Evolutionary conservation across 805 yeast species (phyloP), one percentile per base, ranked within the genome.

Genomic region (Komagataella pastoris): DNA sequence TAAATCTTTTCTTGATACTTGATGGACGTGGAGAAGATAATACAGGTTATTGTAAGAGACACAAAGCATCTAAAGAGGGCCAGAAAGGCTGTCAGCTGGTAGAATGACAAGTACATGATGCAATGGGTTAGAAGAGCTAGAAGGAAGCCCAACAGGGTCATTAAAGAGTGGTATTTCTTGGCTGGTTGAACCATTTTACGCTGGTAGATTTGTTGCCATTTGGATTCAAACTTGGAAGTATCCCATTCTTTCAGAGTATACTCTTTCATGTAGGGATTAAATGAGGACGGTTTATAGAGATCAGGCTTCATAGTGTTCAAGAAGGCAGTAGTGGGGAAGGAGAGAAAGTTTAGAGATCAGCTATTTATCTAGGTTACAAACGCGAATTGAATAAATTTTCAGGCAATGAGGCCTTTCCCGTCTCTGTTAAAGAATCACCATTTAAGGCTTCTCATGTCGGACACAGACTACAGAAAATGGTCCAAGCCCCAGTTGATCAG

Each of bases 401-500:
- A n/a, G 24, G 3, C 24, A 19, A 47, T 47, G 30, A 47, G n/a
- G 30, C 40, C 40, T 30, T 18, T 19, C 47, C 23, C 47, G 19
- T 18, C 40, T 30, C 40, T 30, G 14, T 30, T 30, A 30, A 30
- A 30, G 40, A 30, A 30, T 30, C 40, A 30, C 40, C 40, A 30
- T 30, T 30, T 30, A 30, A 30, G 40, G 40, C 40, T 30, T 30
- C 14, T 30, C 14, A 30, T 30, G 43, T 18, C 19, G 44, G 36
- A 6, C 17, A 19, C 4, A 24, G 40, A 30, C 40, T 85, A 85
- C 60, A 64, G 72, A 2, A 65, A 64, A 24, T 86, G 93, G 95
- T 66, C 81, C 18, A 82, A 74, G 58, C 78, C 77, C 50, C 83
- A 83, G 55, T 73, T 89, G 46, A 74, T 90, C 24, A 65, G 69